Percentiles rank a stretch among this genome's conserved stretches.
These are phyloP conservation scores for Magnaporthales sp. DNA, from an alignment of 2,329 filamentous ascomycete species.

Conservation along the genomic window DNA sequence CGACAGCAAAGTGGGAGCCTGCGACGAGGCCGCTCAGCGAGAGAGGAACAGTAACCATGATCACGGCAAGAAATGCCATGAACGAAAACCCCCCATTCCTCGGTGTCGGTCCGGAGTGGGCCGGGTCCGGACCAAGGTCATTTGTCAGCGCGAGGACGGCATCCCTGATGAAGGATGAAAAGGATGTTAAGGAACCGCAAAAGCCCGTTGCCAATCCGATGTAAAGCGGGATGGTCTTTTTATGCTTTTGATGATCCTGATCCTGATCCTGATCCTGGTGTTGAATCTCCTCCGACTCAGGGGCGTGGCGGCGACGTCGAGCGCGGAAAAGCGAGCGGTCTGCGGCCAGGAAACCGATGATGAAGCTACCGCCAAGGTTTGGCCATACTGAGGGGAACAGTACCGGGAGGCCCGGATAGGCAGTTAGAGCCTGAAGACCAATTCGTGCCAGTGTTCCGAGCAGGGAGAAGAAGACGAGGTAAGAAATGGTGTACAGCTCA, in stretches of 20 bases:
- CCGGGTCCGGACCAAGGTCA: slow-evolving; percentile 45
- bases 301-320: background rate
- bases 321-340: slow-evolving; percentile 17
- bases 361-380: slow-evolving; percentile 70
- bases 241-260: slow-evolving; percentile 32
- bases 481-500: slow-evolving; percentile 64
- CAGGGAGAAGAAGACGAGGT: slow-evolving; percentile 78
- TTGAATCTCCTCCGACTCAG: slow-evolving; percentile 16
- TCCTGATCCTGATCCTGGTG: slow-evolving; percentile 70
- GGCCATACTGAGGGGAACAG: slow-evolving; percentile 74
- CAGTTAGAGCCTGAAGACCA: slow-evolving; percentile 70
- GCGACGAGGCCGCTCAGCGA: slow-evolving; percentile 60
- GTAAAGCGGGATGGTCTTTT: slow-evolving; percentile 83
- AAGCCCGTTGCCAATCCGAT: slow-evolving; percentile 64
- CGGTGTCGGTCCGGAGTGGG: slow-evolving; percentile 25
- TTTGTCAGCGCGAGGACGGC: slow-evolving; percentile 67
- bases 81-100: slow-evolving; percentile 68
- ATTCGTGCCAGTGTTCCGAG: slow-evolving; percentile 77
- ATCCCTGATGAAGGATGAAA: slow-evolving; percentile 61
- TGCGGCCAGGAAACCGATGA: slow-evolving; percentile 71
- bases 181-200: slow-evolving; percentile 63
- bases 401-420: slow-evolving; percentile 69
- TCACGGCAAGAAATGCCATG: slow-evolving; percentile 68
- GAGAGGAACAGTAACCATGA: slow-evolving; percentile 63
- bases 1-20: slow-evolving; percentile 67